These are phyloP conservation scores for Talaromyces atroroseus DNA, from an alignment of 2,329 filamentous ascomycete species.

Conservation along the genomic window DNA sequence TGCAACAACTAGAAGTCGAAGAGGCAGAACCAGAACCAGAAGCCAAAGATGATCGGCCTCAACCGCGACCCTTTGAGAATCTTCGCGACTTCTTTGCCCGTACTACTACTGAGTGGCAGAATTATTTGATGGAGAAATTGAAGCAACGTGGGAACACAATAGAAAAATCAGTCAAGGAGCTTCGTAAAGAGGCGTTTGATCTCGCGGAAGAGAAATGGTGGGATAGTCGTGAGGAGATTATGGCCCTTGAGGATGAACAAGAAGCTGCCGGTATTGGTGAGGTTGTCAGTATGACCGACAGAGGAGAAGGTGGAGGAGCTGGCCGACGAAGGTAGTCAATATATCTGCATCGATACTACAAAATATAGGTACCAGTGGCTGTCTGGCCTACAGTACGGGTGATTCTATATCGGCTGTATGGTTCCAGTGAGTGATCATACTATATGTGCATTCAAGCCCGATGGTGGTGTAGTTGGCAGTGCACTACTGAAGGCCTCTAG, in stretches of 20 bases:
- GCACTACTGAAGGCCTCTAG: too few relatives aligned
- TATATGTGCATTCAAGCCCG: too few relatives aligned
- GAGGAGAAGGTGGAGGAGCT: conserved; percentile 46
- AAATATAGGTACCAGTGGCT: background rate
- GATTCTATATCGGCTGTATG: too few relatives aligned
- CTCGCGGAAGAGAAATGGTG: conserved; percentile 97
- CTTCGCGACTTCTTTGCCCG: conserved; percentile 87
- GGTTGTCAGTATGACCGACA: conserved; percentile 80
- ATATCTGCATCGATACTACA: too few relatives aligned
- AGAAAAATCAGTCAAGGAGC: conserved; percentile 73
- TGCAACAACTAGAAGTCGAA: conserved; percentile 35
- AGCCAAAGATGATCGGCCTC: conserved; percentile 69
- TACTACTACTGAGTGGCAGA: conserved; percentile 86
- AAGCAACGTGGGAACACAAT: conserved; percentile 56
- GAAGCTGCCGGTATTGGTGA: conserved; percentile 93
- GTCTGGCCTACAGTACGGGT: too few relatives aligned
- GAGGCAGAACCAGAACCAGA: conserved; percentile 35
- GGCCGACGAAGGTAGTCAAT: conserved; percentile 39
- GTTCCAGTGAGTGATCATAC: too few relatives aligned
- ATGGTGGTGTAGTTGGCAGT: too few relatives aligned
- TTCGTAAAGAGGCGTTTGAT: conserved; percentile 85
- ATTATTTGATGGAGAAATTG: conserved; percentile 70
- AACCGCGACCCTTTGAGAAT: conserved; percentile 77
- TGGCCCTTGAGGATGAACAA: conserved; percentile 87
- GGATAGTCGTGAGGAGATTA: conserved; percentile 93